phyloP scores from a whole-genome alignment of 202 grass and related monocot species.

The Hordeum pubiflorum region DNA sequence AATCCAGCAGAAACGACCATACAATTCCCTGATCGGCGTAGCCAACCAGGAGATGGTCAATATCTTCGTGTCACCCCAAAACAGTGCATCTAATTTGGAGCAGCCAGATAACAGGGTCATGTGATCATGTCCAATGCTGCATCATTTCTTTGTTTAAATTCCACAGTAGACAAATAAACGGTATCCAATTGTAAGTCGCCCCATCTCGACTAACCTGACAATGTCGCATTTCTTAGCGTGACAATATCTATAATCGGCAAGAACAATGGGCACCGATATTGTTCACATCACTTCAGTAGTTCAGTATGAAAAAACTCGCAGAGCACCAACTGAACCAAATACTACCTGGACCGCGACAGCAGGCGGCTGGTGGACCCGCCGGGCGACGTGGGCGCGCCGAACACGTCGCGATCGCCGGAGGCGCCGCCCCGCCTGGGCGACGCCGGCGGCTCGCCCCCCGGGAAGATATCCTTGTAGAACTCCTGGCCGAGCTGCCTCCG shows the following conservation, averaged over 20 bases:
- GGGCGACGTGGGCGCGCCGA: constrained; percentile 47
- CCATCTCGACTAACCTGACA: no score
- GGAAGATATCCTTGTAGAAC: constrained; percentile 86
- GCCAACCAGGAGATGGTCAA: not conserved
- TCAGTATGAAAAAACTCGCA: not conserved
- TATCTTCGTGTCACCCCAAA: no score
- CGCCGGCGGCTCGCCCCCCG: constrained; percentile 48
- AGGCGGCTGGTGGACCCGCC: constrained; percentile 33
- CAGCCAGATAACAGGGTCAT: not conserved
- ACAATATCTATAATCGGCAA: not conserved
- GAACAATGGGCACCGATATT: not conserved
- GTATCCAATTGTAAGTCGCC: not conserved
- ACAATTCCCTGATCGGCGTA: not conserved
- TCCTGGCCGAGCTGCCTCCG: constrained; percentile 59
- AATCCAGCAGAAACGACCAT: not conserved
- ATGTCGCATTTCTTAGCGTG: not conserved
- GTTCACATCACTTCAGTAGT: not conserved
- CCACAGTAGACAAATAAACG: not conserved
- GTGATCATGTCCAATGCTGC: not conserved
- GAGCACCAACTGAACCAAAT: constrained; percentile 3
- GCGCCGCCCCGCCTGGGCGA: constrained; percentile 32
- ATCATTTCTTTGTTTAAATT: not conserved
- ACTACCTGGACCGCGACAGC: constrained; percentile 32
- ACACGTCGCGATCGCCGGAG: constrained; percentile 40
- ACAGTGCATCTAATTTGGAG: not conserved